A percentile compares a stretch with the other conserved stretches of the same genome.
phyloP scores from a whole-genome alignment of 768 basidiomycete genomes.

The Suillus weaverae region DNA sequence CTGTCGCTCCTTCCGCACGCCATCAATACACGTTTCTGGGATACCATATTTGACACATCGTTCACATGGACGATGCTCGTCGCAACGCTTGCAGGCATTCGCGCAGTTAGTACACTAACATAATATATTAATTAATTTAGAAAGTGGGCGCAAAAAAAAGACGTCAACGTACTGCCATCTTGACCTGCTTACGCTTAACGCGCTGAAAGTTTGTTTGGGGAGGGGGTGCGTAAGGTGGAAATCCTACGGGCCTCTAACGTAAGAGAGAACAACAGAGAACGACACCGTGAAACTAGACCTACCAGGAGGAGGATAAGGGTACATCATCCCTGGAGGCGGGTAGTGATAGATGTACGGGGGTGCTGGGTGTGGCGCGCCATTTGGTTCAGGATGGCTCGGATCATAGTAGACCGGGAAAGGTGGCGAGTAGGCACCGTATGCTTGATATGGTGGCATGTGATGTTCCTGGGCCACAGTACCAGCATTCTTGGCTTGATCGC shows the following conservation, averaged over 20 bases:
- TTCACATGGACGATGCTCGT: constrained; percentile 60
- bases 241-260: constrained; percentile 27
- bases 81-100: constrained; percentile 56
- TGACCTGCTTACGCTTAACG: constrained; percentile 55
- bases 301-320: constrained; percentile 43
- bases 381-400: constrained; percentile 33
- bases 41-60: constrained; percentile 66
- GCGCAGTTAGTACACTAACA: constrained; percentile 57
- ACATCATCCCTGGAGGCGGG: constrained; percentile 43
- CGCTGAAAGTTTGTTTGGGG: constrained; percentile 25
- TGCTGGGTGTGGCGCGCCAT: constrained; percentile 23
- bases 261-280: constrained; percentile 1
- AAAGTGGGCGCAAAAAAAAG: neutral
- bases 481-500: constrained; percentile 36
- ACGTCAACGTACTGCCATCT: constrained; percentile 50
- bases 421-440: constrained; percentile 31
- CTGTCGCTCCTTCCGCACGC: constrained; percentile 64
- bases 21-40: constrained; percentile 56
- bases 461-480: constrained; percentile 37
- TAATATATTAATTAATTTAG: constrained; percentile 10
- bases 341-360: constrained; percentile 40
- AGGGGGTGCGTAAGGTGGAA: constrained; percentile 24
- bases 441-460: constrained; percentile 29
- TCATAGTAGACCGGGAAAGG: constrained; percentile 36
- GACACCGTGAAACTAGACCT: constrained; percentile 10